phyloP scores from a whole-genome alignment of 192 early-diverging fungal genomes.

The Umbelopsis ramanniana region DNA sequence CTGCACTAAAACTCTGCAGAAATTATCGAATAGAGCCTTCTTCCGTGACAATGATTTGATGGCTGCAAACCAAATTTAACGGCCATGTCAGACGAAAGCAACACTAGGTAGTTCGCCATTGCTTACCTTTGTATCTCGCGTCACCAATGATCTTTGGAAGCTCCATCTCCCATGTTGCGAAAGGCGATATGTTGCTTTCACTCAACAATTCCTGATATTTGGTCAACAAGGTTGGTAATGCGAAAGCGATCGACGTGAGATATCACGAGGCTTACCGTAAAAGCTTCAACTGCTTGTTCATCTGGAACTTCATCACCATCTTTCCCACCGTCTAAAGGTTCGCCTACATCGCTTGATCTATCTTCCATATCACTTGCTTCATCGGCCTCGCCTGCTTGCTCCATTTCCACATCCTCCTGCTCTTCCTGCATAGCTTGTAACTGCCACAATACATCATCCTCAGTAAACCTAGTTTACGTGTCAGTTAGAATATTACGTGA shows the following conservation, averaged over 20 bases:
- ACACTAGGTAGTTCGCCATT: slow-evolving; percentile 14
- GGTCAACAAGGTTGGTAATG: neutral
- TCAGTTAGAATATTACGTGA: neutral
- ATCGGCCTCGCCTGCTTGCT: slow-evolving; percentile 30
- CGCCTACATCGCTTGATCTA: slow-evolving; percentile 26
- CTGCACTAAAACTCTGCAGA: slow-evolving; percentile 63
- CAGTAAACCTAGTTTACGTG: slow-evolving; percentile 53
- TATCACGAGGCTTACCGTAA: slow-evolving; percentile 36
- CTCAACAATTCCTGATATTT: slow-evolving; percentile 54
- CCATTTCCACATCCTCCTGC: slow-evolving; percentile 31
- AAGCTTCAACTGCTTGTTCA: slow-evolving; percentile 44
- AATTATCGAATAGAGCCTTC: slow-evolving; percentile 73
- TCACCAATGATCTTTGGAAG: slow-evolving; percentile 68
- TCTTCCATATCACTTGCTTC: slow-evolving; percentile 29
- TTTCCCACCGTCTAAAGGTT: slow-evolving; percentile 20
- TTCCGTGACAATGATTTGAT: slow-evolving; percentile 56
- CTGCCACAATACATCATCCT: slow-evolving; percentile 67
- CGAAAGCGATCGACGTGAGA: neutral
- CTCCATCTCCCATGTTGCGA: slow-evolving; percentile 76
- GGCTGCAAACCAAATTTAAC: slow-evolving; percentile 30
- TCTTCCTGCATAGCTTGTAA: slow-evolving; percentile 51
- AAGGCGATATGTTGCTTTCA: slow-evolving; percentile 75
- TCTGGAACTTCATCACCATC: slow-evolving; percentile 29
- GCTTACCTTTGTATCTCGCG: slow-evolving; percentile 57
- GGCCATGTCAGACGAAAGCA: slow-evolving; percentile 6